Evolutionary conservation across 129 eudicot species (phyloP), one percentile per base, ranked within the genome.

Genomic region (Cynara cardunculus): DNA sequence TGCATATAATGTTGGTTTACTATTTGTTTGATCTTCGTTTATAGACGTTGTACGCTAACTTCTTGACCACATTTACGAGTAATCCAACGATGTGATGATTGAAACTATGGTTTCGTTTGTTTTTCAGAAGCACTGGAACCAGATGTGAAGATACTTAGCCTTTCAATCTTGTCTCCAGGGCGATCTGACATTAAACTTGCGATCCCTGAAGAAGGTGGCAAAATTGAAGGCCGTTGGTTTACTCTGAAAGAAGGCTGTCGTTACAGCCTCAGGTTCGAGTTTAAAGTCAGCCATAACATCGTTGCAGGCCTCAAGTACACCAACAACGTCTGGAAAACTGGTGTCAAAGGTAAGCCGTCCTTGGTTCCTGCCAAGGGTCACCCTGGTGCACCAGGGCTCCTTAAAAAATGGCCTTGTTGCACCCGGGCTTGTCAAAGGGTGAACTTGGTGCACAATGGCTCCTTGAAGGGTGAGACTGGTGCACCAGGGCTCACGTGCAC

Each of bases 271-370:
- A 82, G 84, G 74, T 90, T 90, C 87, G 76, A 88, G 4, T 90
- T 90, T 78, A 88, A 86, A 86, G 94, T 90, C 80, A 88, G 85
- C 84, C 88, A 90, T 80, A 90, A 90, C 86, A 88, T 90, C 27
- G 94, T 90, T 71, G 87, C 86, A 11, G 94, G 94, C 76, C 86
- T 90, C 66, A 88, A 87, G 70, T 90, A 88, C 89, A 86, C 89
- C 53, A 90, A 90, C 83, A 79, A 78, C 11, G 94, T 90, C 11
- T 90, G 94, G 94, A 90, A 88, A 88, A 90, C 94, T 67, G 94
- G 94, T 49, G 84, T 90, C 37, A 90, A 85, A 77, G 94, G 94
- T 90, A 82, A 75, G 71, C 64, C 26, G n/a, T 31, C 4, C 67
- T 65, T 41, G 8, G 66, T 12, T 2, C 67, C 13, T 64, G 13